Evolutionary conservation across 768 basidiomycete species (phyloP), one percentile per base, ranked within the genome.

Genomic region (Leccinum pellstonianum): DNA sequence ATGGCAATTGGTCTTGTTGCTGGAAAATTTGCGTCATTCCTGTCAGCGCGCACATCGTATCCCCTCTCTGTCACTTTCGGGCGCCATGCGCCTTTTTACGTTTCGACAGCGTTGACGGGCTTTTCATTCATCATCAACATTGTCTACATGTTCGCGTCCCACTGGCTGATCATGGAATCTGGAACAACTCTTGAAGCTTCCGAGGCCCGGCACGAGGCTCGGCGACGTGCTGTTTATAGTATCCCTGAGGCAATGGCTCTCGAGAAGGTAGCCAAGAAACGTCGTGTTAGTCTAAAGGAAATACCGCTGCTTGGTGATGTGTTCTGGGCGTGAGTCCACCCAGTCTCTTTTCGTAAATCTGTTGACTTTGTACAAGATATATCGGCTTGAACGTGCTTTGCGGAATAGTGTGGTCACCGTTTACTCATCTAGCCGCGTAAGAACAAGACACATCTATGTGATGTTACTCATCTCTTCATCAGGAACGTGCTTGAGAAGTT

Each of bases 1-100:
- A 83, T 94, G 76, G 90, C 90, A 0, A 78, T 93, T n/a, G 92
- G 91, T 21, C 85, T 94, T 15, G 81, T 94, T 23, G 87, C 84
- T 4, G 92, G 92, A 37, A 94, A 93, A 71, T 84, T 81, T 10
- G 83, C 89, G 0, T 88, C 88, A 5, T 94, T 93, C 69, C 61
- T 91, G 35, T 83, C 90, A 23, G 89, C 90, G 4, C 80, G 86
- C 41, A 86, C 88, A 5, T 85, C 87, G 4, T 89, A 91, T 68
- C 89, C 90, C 0, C 81, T 93, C n/a, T 83, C 87, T 1, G 81
- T 87, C 62, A 68, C 70, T 6, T 88, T 83, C 62, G 89, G 89
- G 1, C 78, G 84, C 1, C 83, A 85, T 51, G 88, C 89, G 0
- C 91, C 91, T 0, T 93, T 92, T 72, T 84, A 87, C 66, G 84